Conservation (phyloP, 768 basidiomycete species). For the Boletus rubropictus region DNA sequence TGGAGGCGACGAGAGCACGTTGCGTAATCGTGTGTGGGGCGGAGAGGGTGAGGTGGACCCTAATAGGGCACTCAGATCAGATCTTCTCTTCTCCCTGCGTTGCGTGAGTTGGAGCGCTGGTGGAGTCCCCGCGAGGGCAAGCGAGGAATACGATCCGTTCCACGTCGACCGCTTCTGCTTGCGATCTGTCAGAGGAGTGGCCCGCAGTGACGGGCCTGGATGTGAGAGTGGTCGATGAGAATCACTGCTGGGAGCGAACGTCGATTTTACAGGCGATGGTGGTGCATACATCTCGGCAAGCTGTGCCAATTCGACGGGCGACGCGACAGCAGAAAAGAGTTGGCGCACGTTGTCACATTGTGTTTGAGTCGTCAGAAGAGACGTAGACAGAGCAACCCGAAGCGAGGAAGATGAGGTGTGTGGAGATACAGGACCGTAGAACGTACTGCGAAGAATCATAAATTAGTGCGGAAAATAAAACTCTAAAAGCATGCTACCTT, state of each 20-base stretch:
- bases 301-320: conserved; percentile 65
- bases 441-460: conserved; percentile 24
- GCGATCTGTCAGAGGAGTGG: conserved; percentile 18
- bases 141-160: conserved; percentile 60
- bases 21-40: conserved; percentile 31
- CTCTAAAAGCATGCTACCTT: conserved; percentile 39
- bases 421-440: conserved; percentile 40
- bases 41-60: conserved; percentile 24
- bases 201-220: conserved; percentile 25
- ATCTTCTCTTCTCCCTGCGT: conserved; percentile 48
- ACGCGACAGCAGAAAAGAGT: conserved; percentile 70
- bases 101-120: conserved; percentile 36
- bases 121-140: conserved; percentile 45
- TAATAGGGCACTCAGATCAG: conserved; percentile 48
- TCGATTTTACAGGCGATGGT: conserved; percentile 46
- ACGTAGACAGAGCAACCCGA: conserved; percentile 66
- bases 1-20: conserved; percentile 37
- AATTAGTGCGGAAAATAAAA: background rate
- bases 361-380: conserved; percentile 67
- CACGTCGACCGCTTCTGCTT: conserved; percentile 62
- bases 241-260: conserved; percentile 21
- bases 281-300: conserved; percentile 88
- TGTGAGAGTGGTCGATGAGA: conserved; percentile 44
- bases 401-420: conserved; percentile 32
- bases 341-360: conserved; percentile 82